These are phyloP conservation scores for Rhodotorula taiwanensis DNA, from an alignment of 768 basidiomycete species.

Conservation along the genomic window DNA sequence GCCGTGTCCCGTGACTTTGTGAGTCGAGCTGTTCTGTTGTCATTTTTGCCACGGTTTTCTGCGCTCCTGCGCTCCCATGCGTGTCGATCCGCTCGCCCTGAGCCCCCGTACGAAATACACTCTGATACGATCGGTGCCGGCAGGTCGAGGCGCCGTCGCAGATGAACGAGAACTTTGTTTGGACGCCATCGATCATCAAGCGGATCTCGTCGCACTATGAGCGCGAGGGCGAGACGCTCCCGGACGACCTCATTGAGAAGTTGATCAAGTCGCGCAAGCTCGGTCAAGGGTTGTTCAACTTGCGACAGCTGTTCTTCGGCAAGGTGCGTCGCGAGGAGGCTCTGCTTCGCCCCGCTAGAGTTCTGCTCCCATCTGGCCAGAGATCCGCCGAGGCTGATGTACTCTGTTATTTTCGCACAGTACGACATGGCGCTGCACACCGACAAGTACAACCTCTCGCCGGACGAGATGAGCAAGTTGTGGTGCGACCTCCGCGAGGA, in stretches of 20 bases:
- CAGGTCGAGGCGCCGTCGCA: conserved; percentile 78
- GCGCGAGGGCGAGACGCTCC: conserved; percentile 59
- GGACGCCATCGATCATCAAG: conserved; percentile 56
- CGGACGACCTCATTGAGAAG: conserved; percentile 66
- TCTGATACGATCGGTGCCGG: no score
- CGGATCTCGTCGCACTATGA: conserved; percentile 73
- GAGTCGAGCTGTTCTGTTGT: neutral
- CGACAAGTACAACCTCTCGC: conserved; percentile 47
- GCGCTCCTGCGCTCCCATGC: no score
- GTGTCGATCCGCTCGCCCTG: no score
- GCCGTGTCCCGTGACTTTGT: conserved; percentile 35
- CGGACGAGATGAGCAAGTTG: conserved; percentile 65
- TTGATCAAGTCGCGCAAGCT: conserved; percentile 62
- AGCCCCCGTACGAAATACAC: no score
- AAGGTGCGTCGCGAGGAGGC: conserved; percentile 46
- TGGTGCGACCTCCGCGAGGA: conserved; percentile 67
- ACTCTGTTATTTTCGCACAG: neutral
- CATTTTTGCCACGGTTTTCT: neutral
- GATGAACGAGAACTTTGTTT: conserved; percentile 50
- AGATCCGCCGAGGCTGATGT: no score
- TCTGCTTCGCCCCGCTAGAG: no score
- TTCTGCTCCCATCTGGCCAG: no score
- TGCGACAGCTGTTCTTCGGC: conserved; percentile 71
- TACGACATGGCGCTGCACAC: conserved; percentile 30
- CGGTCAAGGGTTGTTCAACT: conserved; percentile 60